phyloP scores from a whole-genome alignment of 2,329 filamentous ascomycete genomes.

The Ophiostoma ips region DNA sequence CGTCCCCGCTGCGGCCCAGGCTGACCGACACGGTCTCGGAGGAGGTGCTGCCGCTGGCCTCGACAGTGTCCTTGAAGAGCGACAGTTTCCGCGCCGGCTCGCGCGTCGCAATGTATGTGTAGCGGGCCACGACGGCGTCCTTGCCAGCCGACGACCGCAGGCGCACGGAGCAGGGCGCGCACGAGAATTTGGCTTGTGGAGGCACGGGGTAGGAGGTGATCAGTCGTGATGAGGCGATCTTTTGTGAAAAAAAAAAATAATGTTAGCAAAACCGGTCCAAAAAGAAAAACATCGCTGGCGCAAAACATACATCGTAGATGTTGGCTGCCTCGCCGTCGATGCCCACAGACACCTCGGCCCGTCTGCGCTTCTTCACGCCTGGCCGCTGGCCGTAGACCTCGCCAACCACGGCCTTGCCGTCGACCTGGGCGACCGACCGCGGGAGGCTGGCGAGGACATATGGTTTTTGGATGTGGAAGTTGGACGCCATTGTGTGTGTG shows the following conservation, averaged over 20 bases:
- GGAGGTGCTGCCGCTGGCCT: slow-evolving; percentile 35
- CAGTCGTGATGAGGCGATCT: slow-evolving; percentile 47
- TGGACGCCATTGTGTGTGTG: slow-evolving; percentile 35
- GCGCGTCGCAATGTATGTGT: slow-evolving; percentile 46
- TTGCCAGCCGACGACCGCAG: slow-evolving; percentile 32
- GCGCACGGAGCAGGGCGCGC: slow-evolving; percentile 44
- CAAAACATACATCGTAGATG: slow-evolving; percentile 44
- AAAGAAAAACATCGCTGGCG: too few species aligned
- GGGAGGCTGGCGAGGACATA: slow-evolving; percentile 48
- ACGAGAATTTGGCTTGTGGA: slow-evolving; percentile 50
- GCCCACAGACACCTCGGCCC: slow-evolving; percentile 48
- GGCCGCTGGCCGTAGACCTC: slow-evolving; percentile 45
- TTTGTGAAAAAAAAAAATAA: background rate
- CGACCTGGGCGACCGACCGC: slow-evolving; percentile 38
- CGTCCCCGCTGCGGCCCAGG: slow-evolving; percentile 26
- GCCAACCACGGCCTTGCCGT: slow-evolving; percentile 39
- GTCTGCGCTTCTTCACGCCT: slow-evolving; percentile 46
- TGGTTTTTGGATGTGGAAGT: slow-evolving; percentile 50
- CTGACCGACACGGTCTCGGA: slow-evolving; percentile 30
- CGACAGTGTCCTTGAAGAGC: slow-evolving; percentile 44
- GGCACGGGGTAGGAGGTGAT: slow-evolving; percentile 55
- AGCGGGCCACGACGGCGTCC: slow-evolving; percentile 32
- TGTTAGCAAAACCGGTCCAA: slow-evolving; percentile 10
- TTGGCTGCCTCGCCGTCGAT: slow-evolving; percentile 51
- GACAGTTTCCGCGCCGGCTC: slow-evolving; percentile 38